These are phyloP conservation scores for Miscanthus lutarioriparius DNA, from an alignment of 176 grass and related monocot genomes.

Conservation along the genomic window DNA sequence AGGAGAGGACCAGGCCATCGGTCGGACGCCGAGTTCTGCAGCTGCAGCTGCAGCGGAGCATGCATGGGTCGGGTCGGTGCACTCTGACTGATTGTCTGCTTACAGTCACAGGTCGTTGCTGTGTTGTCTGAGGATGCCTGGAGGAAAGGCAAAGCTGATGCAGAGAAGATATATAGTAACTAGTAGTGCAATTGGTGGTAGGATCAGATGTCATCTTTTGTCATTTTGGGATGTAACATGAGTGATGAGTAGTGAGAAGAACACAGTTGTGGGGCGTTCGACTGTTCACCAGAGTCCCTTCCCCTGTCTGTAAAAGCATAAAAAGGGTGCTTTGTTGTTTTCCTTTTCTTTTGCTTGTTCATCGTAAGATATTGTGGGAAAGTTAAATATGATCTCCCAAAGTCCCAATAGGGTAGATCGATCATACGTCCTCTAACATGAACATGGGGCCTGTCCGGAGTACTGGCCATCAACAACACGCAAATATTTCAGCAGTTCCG, in stretches of 20 bases:
- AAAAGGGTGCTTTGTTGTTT: background rate
- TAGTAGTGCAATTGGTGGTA: background rate
- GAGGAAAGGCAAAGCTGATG: background rate
- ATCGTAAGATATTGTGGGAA: background rate
- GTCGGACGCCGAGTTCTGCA: background rate
- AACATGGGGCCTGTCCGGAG: background rate
- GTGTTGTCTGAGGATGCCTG: conserved; percentile 1
- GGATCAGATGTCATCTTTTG: conserved; percentile 19
- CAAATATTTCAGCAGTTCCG: background rate
- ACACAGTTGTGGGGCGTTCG: background rate
- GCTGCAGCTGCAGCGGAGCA: background rate
- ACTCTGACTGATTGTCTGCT: background rate
- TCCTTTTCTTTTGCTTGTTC: background rate
- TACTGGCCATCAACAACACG: background rate
- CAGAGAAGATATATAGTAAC: conserved; percentile 4
- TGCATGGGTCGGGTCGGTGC: background rate
- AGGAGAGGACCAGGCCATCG: background rate
- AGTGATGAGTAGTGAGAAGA: conserved; percentile 3
- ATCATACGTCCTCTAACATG: background rate
- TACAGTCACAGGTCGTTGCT: conserved; percentile 20
- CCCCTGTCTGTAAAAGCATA: conserved; percentile 17
- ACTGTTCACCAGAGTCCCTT: background rate
- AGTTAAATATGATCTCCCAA: no score
- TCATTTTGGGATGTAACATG: conserved; percentile 38
- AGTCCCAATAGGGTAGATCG: background rate